Conservation (phyloP, 2,329 filamentous ascomycete species). For the Fusarium sp. region DNA sequence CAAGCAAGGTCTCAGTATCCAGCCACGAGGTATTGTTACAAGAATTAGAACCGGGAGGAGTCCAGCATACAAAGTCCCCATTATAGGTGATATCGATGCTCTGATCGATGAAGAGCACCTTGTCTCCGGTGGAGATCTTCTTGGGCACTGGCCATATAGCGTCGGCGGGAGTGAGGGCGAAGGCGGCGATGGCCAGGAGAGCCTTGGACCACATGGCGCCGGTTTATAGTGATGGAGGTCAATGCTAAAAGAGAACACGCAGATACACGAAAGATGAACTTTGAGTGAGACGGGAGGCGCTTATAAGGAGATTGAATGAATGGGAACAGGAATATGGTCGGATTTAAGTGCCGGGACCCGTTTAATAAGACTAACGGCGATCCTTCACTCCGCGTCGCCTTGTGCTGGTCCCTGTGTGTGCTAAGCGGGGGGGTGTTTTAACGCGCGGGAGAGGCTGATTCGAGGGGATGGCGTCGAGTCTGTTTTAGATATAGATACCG, state of each 20-base stretch:
- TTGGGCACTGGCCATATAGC: constrained; percentile 73
- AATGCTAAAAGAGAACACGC: background rate
- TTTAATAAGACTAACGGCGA: constrained; percentile 47
- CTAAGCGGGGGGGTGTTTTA: constrained; percentile 4
- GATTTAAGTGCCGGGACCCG: constrained; percentile 32
- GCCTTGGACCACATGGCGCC: constrained; percentile 51
- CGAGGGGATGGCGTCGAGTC: constrained; percentile 10
- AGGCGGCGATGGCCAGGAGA: constrained; percentile 58
- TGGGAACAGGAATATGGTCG: constrained; percentile 20
- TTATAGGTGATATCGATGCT: constrained; percentile 71
- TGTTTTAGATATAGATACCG: constrained; percentile 26
- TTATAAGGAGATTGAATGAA: constrained; percentile 18
- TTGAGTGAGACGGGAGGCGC: background rate
- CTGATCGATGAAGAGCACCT: constrained; percentile 68
- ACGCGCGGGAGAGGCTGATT: constrained; percentile 19
- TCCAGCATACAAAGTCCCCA: constrained; percentile 68
- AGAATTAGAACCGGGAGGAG: constrained; percentile 51
- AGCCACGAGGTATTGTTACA: constrained; percentile 36
- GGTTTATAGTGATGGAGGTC: background rate
- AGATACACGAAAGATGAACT: background rate
- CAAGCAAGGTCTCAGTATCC: constrained; percentile 54
- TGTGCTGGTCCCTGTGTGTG: constrained; percentile 22
- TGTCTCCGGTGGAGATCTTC: constrained; percentile 66
- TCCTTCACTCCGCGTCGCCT: constrained; percentile 33
- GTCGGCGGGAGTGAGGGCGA: constrained; percentile 59